These are phyloP conservation scores for Fonsecaea nubica DNA, from an alignment of 2,329 filamentous ascomycete genomes.

Conservation along the genomic window DNA sequence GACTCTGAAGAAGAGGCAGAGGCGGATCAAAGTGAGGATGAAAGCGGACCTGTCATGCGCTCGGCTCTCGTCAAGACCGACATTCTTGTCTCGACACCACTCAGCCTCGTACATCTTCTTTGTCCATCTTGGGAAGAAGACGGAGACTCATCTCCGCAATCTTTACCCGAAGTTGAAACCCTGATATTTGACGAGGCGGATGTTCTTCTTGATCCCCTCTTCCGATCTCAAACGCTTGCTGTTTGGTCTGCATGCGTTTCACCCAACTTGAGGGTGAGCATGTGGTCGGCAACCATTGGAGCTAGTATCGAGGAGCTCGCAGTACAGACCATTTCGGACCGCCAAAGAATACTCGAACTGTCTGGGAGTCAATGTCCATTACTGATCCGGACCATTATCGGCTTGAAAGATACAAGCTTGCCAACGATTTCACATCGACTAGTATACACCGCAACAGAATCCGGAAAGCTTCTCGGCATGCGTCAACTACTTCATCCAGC, in stretches of 20 bases:
- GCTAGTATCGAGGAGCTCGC: slow-evolving; percentile 86
- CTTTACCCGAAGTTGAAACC: slow-evolving; percentile 71
- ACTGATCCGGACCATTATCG: slow-evolving; percentile 87
- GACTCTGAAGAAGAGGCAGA: slow-evolving; percentile 45
- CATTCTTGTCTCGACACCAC: slow-evolving; percentile 79
- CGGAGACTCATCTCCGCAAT: slow-evolving; percentile 48
- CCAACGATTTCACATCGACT: slow-evolving; percentile 90
- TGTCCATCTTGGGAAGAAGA: slow-evolving; percentile 47
- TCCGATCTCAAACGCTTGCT: slow-evolving; percentile 82
- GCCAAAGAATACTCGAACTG: slow-evolving; percentile 52
- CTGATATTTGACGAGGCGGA: slow-evolving; percentile 93
- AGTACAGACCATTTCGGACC: slow-evolving; percentile 68
- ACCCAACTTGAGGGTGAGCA: slow-evolving; percentile 74
- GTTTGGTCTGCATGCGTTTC: slow-evolving; percentile 83
- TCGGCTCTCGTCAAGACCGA: slow-evolving; percentile 69
- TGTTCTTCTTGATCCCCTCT: slow-evolving; percentile 87
- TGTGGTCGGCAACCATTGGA: slow-evolving; percentile 98
- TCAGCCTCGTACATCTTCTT: slow-evolving; percentile 78
- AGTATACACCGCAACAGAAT: slow-evolving; percentile 88
- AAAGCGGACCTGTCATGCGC: slow-evolving; percentile 43
- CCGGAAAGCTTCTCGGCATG: slow-evolving; percentile 89
- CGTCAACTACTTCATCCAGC: slow-evolving; percentile 83
- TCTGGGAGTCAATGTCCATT: slow-evolving; percentile 49
- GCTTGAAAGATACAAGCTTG: slow-evolving; percentile 92
- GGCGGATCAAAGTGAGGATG: slow-evolving; percentile 48